phyloP scores from a whole-genome alignment of 495 filamentous ascomycete genomes.

The Ascodesmis nigricans region DNA sequence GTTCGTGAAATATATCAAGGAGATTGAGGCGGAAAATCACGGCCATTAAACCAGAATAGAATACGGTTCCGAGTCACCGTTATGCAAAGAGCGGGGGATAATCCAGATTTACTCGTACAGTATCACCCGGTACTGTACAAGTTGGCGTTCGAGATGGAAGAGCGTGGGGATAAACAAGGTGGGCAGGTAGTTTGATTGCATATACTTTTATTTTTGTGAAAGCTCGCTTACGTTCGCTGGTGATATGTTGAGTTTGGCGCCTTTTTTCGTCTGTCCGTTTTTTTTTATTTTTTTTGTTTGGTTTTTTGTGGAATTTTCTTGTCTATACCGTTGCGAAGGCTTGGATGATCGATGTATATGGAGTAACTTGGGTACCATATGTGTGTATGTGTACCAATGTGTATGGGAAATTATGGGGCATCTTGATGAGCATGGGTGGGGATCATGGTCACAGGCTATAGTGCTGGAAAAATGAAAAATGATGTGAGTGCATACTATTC shows the following conservation, averaged over 20 bases:
- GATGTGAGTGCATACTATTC: no score
- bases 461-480: no score
- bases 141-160: neutral
- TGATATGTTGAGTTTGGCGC: neutral
- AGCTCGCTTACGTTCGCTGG: neutral
- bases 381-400: no score
- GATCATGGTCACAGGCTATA: no score
- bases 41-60: no score
- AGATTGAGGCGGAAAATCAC: constrained; percentile 23
- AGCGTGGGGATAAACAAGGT: neutral
- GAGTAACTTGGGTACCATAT: no score
- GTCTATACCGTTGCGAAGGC: no score
- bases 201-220: neutral
- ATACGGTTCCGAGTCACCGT: no score
- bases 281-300: constrained; percentile 17
- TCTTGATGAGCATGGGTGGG: no score
- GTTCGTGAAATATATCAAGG: constrained; percentile 75
- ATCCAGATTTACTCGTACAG: neutral
- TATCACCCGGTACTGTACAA: neutral
- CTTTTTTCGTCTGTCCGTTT: constrained; percentile 7
- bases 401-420: no score
- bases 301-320: constrained; percentile 18
- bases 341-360: no score
- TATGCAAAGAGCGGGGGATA: constrained; percentile 4
- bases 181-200: neutral